These are phyloP conservation scores for Lyophyllum atratum DNA, from an alignment of 768 basidiomycete genomes.

Conservation along the genomic window DNA sequence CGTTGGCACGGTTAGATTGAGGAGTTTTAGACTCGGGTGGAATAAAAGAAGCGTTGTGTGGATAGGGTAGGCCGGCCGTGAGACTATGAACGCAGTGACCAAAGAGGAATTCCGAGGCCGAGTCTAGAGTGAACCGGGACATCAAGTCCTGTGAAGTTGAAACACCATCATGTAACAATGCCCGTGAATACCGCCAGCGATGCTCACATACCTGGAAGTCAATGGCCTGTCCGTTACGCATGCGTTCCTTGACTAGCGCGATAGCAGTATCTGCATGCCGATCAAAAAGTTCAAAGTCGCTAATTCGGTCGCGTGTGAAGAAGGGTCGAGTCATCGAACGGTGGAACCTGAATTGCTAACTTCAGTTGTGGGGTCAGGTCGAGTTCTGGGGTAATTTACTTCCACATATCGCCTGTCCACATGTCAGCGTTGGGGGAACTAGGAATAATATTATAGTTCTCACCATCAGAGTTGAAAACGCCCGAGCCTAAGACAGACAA, in stretches of 20 bases:
- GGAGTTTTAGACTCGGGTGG: slow-evolving; percentile 22
- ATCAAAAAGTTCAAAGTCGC: slow-evolving; percentile 63
- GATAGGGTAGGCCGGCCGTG: slow-evolving; percentile 51
- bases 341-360: slow-evolving; percentile 46
- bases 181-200: neutral
- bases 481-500: slow-evolving; percentile 58
- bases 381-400: slow-evolving; percentile 22
- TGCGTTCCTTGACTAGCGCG: slow-evolving; percentile 45
- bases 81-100: slow-evolving; percentile 59
- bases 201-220: slow-evolving; percentile 52
- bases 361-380: neutral
- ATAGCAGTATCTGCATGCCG: slow-evolving; percentile 50
- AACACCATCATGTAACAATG: neutral
- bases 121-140: slow-evolving; percentile 65
- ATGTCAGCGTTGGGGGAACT: neutral
- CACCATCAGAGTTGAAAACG: slow-evolving; percentile 71
- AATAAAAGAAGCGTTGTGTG: slow-evolving; percentile 37
- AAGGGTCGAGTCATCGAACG: slow-evolving; percentile 67
- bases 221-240: slow-evolving; percentile 50
- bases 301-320: slow-evolving; percentile 61
- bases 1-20: slow-evolving; percentile 34
- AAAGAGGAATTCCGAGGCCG: slow-evolving; percentile 68
- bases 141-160: slow-evolving; percentile 49
- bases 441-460: slow-evolving; percentile 2
- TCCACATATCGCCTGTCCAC: slow-evolving; percentile 37